Conservation (phyloP, 257 asterid genomes). For the Solanum infundibuliforme region DNA sequence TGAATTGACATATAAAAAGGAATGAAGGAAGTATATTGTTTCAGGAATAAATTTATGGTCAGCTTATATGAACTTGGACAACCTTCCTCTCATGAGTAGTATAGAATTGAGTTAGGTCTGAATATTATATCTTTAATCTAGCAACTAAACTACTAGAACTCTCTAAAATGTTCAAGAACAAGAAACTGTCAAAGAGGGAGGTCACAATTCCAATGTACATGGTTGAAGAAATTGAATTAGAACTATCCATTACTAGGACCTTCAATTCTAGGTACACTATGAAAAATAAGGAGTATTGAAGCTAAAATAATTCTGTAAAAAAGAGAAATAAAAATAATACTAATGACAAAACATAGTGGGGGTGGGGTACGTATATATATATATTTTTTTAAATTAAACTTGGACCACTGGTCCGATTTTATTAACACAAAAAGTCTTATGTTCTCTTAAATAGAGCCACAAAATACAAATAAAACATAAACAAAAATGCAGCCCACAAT, state of each 20-base stretch:
- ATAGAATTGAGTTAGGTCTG: rapidly evolving
- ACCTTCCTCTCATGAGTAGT: neutral
- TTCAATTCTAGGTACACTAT: neutral
- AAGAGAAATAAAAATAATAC: neutral
- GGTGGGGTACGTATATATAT: neutral
- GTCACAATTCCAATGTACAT: neutral
- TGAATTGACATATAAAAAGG: no score
- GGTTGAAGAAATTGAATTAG: neutral
- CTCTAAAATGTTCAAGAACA: neutral
- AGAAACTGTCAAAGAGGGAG: neutral
- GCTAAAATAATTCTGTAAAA: neutral
- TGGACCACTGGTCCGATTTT: no score
- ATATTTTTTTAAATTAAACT: no score
- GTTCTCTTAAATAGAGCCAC: no score
- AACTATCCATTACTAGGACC: neutral
- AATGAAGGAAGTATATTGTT: no score
- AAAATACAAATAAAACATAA: no score
- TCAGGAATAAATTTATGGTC: rapidly evolving
- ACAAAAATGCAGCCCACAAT: no score
- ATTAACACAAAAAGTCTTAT: no score
- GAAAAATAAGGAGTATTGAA: neutral
- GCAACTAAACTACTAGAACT: neutral
- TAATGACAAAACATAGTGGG: neutral
- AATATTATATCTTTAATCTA: neutral
- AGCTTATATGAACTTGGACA: neutral